Evolutionary conservation across 108 stramenopile genomes (phyloP).

Genomic region (Mediolabrus comicus): DNA sequence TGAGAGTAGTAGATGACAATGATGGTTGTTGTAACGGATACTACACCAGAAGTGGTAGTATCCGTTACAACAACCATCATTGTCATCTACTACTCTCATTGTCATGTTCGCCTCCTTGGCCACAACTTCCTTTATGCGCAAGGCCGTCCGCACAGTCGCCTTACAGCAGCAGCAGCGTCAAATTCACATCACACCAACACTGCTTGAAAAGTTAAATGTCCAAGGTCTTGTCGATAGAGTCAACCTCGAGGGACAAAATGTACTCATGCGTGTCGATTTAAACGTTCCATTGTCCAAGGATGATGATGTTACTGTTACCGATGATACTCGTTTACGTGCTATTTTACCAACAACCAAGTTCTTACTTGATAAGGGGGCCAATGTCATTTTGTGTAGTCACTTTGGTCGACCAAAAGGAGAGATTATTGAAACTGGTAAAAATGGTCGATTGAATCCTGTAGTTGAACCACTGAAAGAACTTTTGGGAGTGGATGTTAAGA

Average conservation of each 20-base stretch:
- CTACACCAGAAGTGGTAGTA: too few species aligned
- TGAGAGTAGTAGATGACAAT: neutral
- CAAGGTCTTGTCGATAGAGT: slow-evolving; percentile 76
- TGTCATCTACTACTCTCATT: too few species aligned
- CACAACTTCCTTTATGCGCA: neutral
- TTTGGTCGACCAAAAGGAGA: slow-evolving; percentile 92
- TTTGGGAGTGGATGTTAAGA: slow-evolving; percentile 65
- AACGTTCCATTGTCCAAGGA: slow-evolving; percentile 88
- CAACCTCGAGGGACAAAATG: slow-evolving; percentile 75
- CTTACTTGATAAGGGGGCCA: slow-evolving; percentile 86
- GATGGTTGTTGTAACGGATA: neutral
- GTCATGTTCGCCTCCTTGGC: slow-evolving; percentile 1
- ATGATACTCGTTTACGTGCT: slow-evolving; percentile 87
- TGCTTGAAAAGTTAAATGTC: slow-evolving; percentile 74
- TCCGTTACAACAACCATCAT: neutral
- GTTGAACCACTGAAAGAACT: slow-evolving; percentile 68
- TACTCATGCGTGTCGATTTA: slow-evolving; percentile 87
- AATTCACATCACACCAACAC: neutral
- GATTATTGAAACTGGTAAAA: slow-evolving; percentile 88
- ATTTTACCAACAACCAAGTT: slow-evolving; percentile 88
- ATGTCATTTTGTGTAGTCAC: slow-evolving; percentile 87
- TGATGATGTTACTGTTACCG: slow-evolving; percentile 84
- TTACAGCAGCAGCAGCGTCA: neutral
- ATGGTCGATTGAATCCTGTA: slow-evolving; percentile 81
- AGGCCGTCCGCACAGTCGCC: neutral